phyloP scores from a whole-genome alignment of 305 asterid species.

The Fraxinus paxiana region DNA sequence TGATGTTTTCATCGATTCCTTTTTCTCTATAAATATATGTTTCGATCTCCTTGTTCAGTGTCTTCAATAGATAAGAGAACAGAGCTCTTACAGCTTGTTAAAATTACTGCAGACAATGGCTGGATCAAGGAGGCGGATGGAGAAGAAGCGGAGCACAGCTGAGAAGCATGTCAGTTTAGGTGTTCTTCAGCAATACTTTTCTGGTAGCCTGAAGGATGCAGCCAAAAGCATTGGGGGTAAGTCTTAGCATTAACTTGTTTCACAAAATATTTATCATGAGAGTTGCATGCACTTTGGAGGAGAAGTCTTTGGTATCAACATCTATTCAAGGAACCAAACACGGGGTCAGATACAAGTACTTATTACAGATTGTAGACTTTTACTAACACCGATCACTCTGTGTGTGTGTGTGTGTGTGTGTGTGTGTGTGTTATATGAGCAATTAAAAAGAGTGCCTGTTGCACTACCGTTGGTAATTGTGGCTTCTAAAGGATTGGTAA shows the following conservation, averaged over 20 bases:
- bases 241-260: slow-evolving; percentile 22
- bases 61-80: slow-evolving; percentile 5
- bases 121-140: slow-evolving; percentile 45
- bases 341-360: background rate
- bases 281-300: background rate
- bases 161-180: slow-evolving; percentile 82
- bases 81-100: slow-evolving; percentile 11
- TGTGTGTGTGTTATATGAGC: background rate
- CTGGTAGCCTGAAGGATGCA: slow-evolving; percentile 94
- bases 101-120: slow-evolving; percentile 35
- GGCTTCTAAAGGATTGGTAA: background rate
- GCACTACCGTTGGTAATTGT: background rate
- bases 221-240: slow-evolving; percentile 97
- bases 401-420: background rate
- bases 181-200: slow-evolving; percentile 81
- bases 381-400: background rate
- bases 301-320: background rate
- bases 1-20: background rate
- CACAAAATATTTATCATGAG: background rate
- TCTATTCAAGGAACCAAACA: background rate
- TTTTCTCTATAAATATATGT: background rate
- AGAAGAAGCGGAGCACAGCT: slow-evolving; percentile 71
- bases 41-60: background rate
- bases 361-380: background rate
- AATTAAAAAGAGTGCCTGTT: background rate